Conservation (phyloP, 2,329 filamentous ascomycete genomes). For the Daldinia eschscholtzii region DNA sequence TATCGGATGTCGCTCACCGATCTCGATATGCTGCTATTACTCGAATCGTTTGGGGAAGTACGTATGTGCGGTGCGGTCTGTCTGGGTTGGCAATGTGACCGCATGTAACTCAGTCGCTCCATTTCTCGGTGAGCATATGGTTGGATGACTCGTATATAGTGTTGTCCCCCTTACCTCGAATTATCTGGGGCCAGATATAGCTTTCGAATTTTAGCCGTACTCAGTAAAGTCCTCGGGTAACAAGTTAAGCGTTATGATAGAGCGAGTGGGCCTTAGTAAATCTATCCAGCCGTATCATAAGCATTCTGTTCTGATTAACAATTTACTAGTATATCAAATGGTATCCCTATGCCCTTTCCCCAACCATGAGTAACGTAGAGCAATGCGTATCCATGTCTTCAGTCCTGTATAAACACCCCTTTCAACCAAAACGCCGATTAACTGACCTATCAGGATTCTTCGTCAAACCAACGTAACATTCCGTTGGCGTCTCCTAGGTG, state of each 20-base stretch:
- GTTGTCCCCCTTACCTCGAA: neutral
- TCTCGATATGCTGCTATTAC: neutral
- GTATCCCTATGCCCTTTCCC: slow-evolving; percentile 3
- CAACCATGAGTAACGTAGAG: neutral
- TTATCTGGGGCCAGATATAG: neutral
- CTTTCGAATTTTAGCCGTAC: neutral
- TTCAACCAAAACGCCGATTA: slow-evolving; percentile 18
- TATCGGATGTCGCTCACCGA: neutral
- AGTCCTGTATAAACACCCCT: slow-evolving; percentile 1
- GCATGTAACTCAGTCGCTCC: too few relatives aligned
- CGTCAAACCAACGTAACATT: slow-evolving; percentile 18
- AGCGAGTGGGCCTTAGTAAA: neutral
- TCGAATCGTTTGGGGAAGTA: neutral
- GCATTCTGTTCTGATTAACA: neutral
- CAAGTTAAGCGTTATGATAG: neutral
- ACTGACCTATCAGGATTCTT: slow-evolving; percentile 2
- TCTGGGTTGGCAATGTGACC: neutral
- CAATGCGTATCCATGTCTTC: neutral
- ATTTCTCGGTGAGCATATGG: too few relatives aligned
- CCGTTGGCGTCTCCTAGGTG: slow-evolving; percentile 44
- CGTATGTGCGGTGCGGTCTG: neutral
- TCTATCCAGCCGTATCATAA: neutral
- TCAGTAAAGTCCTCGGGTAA: neutral
- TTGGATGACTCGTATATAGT: neutral
- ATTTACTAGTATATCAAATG: slow-evolving; percentile 10